Base-by-base conservation (phyloP, 148 eudicot species). In the Diospyros lotus region DNA sequence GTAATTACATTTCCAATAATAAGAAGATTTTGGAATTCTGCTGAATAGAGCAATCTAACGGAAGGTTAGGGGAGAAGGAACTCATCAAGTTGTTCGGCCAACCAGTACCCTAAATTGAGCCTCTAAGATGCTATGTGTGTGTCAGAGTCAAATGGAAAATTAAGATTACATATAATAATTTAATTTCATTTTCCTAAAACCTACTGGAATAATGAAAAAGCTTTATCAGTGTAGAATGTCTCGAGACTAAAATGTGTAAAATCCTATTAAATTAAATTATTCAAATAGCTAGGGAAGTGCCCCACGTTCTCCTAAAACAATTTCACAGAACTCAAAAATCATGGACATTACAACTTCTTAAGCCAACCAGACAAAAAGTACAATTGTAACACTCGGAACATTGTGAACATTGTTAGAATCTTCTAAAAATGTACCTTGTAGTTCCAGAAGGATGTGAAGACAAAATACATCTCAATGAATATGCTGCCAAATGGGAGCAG, bases 361-460 rank as follows among this genome's bases (percentile, higher is more conserved):
- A 67, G 4, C 12, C 43, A 15, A 28, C 59, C 44, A 69, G 10
- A 39, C 44, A 38, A 69, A 39, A 48, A n/a, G 15, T 38, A 51
- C 5, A 28, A 54, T 53, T 52, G 59, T 38, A 51, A 69, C 38
- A 40, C 14, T 53, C 44, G 53, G 43, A 69, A 28, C 17, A 9
- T 52, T 28, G 17, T 44, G 53, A n/a, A 15, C 4, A 66, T 45
- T 66, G 69, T 39, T 46, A 39, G 12, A n/a, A 45, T 9, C n/a
- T 66, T 66, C n/a, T 7, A 39, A 2, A 15, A 53, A 61, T 56
- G 75, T 85, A 92, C 97, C 94, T 88, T 90, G 88, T 92, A 90
- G 78, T 90, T 92, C 97, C 94, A 92, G 64, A 93, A 90, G 69
- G 97, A 88, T 39, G 95, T 89, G 87, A 92, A 87, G 68, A 85